Evolutionary conservation across 176 grass and related monocot species (phyloP).

Genomic region (Thalia dealbata): DNA sequence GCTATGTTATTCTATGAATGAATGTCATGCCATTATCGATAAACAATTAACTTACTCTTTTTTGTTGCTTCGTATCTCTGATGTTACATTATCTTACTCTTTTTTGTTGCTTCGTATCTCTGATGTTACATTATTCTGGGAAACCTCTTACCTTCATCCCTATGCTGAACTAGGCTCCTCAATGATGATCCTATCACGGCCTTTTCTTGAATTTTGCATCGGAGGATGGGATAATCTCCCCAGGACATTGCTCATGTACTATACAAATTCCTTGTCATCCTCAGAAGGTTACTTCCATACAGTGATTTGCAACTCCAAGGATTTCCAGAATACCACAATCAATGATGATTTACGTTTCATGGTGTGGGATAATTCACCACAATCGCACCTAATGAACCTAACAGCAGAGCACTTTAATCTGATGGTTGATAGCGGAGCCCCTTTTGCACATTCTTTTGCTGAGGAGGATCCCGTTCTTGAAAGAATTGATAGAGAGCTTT

Average conservation of each 20-base stretch:
- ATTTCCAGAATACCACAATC: constrained; percentile 90
- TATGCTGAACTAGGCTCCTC: constrained; percentile 49
- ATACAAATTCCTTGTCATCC: constrained; percentile 76
- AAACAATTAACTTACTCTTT: no score
- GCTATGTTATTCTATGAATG: not conserved
- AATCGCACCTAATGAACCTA: constrained; percentile 41
- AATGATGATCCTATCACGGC: constrained; percentile 64
- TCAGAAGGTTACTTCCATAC: constrained; percentile 94
- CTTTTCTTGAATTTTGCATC: constrained; percentile 86
- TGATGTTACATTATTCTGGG: not conserved
- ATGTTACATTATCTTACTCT: not conserved
- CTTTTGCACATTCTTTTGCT: constrained; percentile 53
- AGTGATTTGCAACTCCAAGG: constrained; percentile 90
- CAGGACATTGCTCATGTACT: constrained; percentile 88
- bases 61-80: not conserved
- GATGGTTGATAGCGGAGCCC: constrained; percentile 44
- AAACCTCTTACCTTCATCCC: not conserved
- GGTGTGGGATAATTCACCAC: constrained; percentile 64
- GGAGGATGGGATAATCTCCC: constrained; percentile 91
- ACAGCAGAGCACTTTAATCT: constrained; percentile 45
- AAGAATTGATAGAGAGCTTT: constrained; percentile 53
- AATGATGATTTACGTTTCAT: constrained; percentile 73
- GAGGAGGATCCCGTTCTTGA: constrained; percentile 40
- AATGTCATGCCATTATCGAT: no score
- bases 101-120: not conserved